phyloP scores from a whole-genome alignment of 805 yeast genomes.

The Candida anglica region DNA sequence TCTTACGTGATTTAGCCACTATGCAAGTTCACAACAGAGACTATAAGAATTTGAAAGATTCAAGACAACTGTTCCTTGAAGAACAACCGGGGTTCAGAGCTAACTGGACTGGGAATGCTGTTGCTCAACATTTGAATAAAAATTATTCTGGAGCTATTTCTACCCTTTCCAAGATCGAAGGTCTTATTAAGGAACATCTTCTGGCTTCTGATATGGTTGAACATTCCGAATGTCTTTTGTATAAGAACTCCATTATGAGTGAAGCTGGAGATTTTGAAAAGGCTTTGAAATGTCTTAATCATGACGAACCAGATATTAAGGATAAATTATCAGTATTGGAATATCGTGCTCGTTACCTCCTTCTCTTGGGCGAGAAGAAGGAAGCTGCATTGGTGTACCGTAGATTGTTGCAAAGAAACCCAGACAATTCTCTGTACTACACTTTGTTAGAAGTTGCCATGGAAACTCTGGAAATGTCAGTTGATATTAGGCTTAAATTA shows the following conservation, averaged over 20 bases:
- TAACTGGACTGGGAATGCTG: slow-evolving; percentile 85
- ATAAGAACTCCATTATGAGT: slow-evolving; percentile 62
- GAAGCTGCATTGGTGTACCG: slow-evolving; percentile 72
- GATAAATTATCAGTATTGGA: slow-evolving; percentile 66
- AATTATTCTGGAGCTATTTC: slow-evolving; percentile 67
- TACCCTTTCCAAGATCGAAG: slow-evolving; percentile 74
- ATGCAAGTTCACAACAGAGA: slow-evolving; percentile 80
- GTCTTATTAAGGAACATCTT: slow-evolving; percentile 62
- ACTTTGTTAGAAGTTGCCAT: slow-evolving; percentile 61
- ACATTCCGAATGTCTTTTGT: slow-evolving; percentile 75
- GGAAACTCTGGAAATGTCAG: slow-evolving; percentile 42
- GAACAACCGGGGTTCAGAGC: slow-evolving; percentile 78
- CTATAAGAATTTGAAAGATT: slow-evolving; percentile 53
- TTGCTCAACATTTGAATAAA: slow-evolving; percentile 75
- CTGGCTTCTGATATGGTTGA: slow-evolving; percentile 68
- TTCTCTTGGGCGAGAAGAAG: slow-evolving; percentile 49
- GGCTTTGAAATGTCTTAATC: slow-evolving; percentile 60
- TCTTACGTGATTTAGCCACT: slow-evolving; percentile 76
- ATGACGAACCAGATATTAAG: slow-evolving; percentile 42
- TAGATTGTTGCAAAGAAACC: slow-evolving; percentile 74
- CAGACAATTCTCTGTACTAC: slow-evolving; percentile 72
- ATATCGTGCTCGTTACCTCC: slow-evolving; percentile 58
- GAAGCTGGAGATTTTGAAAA: slow-evolving; percentile 58
- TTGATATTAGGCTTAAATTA: slow-evolving; percentile 49
- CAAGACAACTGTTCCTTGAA: slow-evolving; percentile 68